phyloP scores from a whole-genome alignment of 805 yeast genomes.

The Millerago galiae region DNA sequence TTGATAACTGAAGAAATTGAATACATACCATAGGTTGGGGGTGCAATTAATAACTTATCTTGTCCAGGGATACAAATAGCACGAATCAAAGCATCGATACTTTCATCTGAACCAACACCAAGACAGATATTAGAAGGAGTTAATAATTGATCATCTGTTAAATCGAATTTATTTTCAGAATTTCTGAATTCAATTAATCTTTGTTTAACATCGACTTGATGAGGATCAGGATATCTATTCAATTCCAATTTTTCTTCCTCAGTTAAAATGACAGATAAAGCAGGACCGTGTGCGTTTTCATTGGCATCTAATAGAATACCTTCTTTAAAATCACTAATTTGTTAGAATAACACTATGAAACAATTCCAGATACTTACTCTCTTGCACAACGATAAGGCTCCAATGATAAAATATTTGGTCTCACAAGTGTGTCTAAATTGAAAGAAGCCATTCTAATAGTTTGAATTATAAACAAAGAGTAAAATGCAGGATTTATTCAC shows the following conservation, averaged over 20 bases:
- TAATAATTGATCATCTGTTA: conserved; percentile 27
- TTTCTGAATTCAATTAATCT: conserved; percentile 71
- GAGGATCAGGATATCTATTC: conserved; percentile 96
- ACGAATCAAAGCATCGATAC: conserved; percentile 82
- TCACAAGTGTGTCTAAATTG: conserved; percentile 50
- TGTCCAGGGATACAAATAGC: conserved; percentile 76
- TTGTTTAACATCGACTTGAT: conserved; percentile 70
- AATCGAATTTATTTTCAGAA: conserved; percentile 27
- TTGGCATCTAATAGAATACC: conserved; percentile 93
- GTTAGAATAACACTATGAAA: too few species aligned
- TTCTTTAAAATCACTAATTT: conserved; percentile 60
- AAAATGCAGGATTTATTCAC: neutral
- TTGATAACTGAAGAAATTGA: conserved; percentile 84
- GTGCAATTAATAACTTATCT: conserved; percentile 79
- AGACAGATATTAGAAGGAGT: conserved; percentile 70
- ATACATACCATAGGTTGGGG: conserved; percentile 98
- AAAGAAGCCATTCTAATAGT: conserved; percentile 32
- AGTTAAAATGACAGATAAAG: conserved; percentile 39
- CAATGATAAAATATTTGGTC: conserved; percentile 78
- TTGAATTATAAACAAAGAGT: neutral
- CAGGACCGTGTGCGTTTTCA: conserved; percentile 91
- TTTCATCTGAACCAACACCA: conserved; percentile 97
- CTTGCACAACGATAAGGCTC: conserved; percentile 96
- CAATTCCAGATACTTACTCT: conserved; percentile 38
- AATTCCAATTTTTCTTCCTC: conserved; percentile 50